These are phyloP conservation scores for Tripterygium wilfordii DNA, from an alignment of 177 flowering plant genomes.

Conservation along the genomic window DNA sequence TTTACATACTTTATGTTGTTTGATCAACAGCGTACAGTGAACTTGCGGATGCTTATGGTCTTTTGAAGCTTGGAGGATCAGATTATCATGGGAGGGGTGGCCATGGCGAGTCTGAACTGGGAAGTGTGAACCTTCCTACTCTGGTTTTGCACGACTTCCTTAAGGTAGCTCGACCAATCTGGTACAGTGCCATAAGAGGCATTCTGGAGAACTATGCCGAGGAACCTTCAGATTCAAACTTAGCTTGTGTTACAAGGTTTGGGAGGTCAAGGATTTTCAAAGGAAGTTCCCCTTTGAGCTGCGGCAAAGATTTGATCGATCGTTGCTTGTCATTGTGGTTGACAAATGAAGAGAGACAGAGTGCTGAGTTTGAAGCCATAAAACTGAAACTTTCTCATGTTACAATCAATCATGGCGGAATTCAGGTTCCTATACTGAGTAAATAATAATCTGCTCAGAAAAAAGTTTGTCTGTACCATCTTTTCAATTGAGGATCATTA, in stretches of 20 bases:
- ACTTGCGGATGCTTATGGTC: slow-evolving; percentile 64
- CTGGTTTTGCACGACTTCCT: slow-evolving; percentile 57
- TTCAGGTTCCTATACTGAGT: slow-evolving; percentile 10
- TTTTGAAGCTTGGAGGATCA: slow-evolving; percentile 94
- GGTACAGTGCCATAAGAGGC: slow-evolving; percentile 60
- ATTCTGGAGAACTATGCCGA: slow-evolving; percentile 41
- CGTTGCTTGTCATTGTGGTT: slow-evolving; percentile 64
- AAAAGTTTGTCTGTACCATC: too few relatives aligned
- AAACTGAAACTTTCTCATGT: slow-evolving; percentile 38
- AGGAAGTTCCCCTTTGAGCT: slow-evolving; percentile 17
- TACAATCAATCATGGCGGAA: slow-evolving; percentile 10
- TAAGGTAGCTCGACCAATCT: slow-evolving; percentile 70
- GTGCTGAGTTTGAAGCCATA: slow-evolving; percentile 47
- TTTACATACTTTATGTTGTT: not conserved
- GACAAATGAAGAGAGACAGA: slow-evolving; percentile 59
- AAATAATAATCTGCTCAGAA: too few relatives aligned
- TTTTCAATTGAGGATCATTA: too few relatives aligned
- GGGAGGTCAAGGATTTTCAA: slow-evolving; percentile 29
- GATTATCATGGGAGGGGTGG: slow-evolving; percentile 90
- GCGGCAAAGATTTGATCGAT: slow-evolving; percentile 43
- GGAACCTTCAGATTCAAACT: slow-evolving; percentile 59
- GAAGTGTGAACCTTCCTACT: slow-evolving; percentile 78
- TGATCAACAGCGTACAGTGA: slow-evolving; percentile 60
- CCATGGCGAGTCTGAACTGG: slow-evolving; percentile 67
- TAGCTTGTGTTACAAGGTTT: slow-evolving; percentile 44